Base-by-base conservation (phyloP, 1,284 basidiomycete genomes). In the Golubevia sp. region DNA sequence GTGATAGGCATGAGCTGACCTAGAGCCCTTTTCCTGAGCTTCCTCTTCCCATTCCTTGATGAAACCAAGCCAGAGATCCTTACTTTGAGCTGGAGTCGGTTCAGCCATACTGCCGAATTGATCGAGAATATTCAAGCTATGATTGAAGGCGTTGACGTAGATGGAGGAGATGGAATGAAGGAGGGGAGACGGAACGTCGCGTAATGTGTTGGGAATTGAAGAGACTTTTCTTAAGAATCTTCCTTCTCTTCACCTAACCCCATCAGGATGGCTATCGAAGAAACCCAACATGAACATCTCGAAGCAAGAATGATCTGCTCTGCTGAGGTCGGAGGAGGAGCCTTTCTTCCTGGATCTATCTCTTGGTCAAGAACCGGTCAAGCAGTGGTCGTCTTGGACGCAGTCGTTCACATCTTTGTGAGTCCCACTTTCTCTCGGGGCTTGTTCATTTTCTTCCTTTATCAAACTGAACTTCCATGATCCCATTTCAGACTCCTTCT, bases 11-110 rank as follows among this genome's bases (percentile, higher is more conserved):
- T 66, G 60, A 0, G 71, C 71, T 3, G 73, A 66, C 56, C 73
- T 77, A 51, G 69, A 66, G 0, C 77, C 75, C 26, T 66, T 69
- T 2, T 61, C 59, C 49, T 68, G 73, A 11, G 77, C 77, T 20
- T 79, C 73, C 8, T 77, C 75, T 20, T 49, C 57, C 73, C 73
- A 77, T 4, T 64, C 58, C 7, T 68, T 57, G 4, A 79, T 58
- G 57, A 79, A 74, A 15, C 62, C 63, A 30, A 79, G 64, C 77
- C 77, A 79, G 2, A 79, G 66, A 27, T 64, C 63, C 27, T 75
- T 75, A 30, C 21, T 34, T 34, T 34, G 30, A 34, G 30, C 30
- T 34, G 30, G 30, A 3, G 30, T 34, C 4, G 30, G 30, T 34
- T 34, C 30, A 3, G 30, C 30, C 30, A 34, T 34, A n/a, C n/a